Percentiles rank a stretch among this genome's conserved stretches.
phyloP scores from a whole-genome alignment of 179 eudicot species.

The Pouteria campechiana region DNA sequence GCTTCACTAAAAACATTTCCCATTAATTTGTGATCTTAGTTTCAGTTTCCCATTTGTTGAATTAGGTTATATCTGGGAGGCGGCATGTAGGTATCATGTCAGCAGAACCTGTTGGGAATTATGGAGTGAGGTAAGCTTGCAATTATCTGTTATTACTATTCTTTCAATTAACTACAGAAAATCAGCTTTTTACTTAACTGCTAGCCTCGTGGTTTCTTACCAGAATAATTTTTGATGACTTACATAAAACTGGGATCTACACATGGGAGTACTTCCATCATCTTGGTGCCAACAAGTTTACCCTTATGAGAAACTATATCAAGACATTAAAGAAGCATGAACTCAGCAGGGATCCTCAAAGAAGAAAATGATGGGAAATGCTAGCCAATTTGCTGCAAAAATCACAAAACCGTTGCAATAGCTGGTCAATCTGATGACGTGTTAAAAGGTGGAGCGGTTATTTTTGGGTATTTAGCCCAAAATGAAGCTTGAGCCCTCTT shows the following conservation, averaged over 20 bases:
- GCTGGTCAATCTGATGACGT: no score
- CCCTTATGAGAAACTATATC: slow-evolving; percentile 76
- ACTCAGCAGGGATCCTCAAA: slow-evolving; percentile 70
- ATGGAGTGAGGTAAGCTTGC: slow-evolving; percentile 73
- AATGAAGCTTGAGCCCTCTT: no score
- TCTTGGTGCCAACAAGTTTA: slow-evolving; percentile 83
- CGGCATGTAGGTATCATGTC: slow-evolving; percentile 94
- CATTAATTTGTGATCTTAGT: no score
- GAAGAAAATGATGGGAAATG: slow-evolving; percentile 28
- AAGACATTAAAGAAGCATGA: slow-evolving; percentile 60
- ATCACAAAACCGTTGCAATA: no score
- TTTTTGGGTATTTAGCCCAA: no score
- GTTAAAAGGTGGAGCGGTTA: no score
- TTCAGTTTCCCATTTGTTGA: background rate
- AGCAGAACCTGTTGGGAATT: slow-evolving; percentile 95
- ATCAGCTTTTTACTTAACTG: background rate
- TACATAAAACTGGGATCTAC: slow-evolving; percentile 95
- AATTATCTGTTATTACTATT: background rate
- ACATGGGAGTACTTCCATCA: slow-evolving; percentile 81
- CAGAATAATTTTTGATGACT: slow-evolving; percentile 85
- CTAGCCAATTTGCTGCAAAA: no score
- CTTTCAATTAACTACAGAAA: background rate
- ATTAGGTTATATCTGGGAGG: slow-evolving; percentile 77
- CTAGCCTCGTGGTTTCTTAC: background rate
- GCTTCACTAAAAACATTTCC: no score